phyloP scores from a whole-genome alignment of 495 filamentous ascomycete genomes.

The Penicillium paradoxum region DNA sequence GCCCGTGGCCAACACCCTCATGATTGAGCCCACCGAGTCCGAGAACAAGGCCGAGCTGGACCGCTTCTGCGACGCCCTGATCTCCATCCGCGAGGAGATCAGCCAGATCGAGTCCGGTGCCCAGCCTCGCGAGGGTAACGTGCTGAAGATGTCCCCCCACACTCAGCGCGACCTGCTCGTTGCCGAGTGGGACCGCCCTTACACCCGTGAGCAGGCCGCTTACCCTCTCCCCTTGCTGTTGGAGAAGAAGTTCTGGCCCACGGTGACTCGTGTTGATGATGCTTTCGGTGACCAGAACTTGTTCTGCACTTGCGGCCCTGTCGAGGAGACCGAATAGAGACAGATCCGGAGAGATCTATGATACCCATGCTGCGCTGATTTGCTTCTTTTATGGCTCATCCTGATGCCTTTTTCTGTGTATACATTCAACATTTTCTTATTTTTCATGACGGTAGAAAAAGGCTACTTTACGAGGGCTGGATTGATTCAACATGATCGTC shows the following conservation, averaged over 20 bases:
- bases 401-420: conserved; percentile 18
- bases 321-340: conserved; percentile 48
- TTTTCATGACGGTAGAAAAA: conserved; percentile 12
- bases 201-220: conserved; percentile 77
- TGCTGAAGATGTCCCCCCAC: conserved; percentile 90
- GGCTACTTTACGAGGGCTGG: background rate
- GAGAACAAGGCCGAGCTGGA: conserved; percentile 93
- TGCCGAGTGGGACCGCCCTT: conserved; percentile 69
- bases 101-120: conserved; percentile 75
- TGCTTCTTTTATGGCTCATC: conserved; percentile 6
- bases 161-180: conserved; percentile 73
- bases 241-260: conserved; percentile 99
- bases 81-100: conserved; percentile 86
- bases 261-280: conserved; percentile 84
- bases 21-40: conserved; percentile 98
- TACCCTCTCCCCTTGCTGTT: conserved; percentile 81
- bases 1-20: conserved; percentile 93
- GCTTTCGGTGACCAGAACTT: conserved; percentile 90
- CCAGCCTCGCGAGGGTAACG: conserved; percentile 74
- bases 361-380: conserved; percentile 36
- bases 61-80: conserved; percentile 88
- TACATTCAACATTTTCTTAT: conserved; percentile 30
- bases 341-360: conserved; percentile 19
- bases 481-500: conserved; percentile 20
- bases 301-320: conserved; percentile 91